These are phyloP conservation scores for Aspergillus eucalypticola DNA, from an alignment of 2,329 filamentous ascomycete genomes.

Conservation along the genomic window DNA sequence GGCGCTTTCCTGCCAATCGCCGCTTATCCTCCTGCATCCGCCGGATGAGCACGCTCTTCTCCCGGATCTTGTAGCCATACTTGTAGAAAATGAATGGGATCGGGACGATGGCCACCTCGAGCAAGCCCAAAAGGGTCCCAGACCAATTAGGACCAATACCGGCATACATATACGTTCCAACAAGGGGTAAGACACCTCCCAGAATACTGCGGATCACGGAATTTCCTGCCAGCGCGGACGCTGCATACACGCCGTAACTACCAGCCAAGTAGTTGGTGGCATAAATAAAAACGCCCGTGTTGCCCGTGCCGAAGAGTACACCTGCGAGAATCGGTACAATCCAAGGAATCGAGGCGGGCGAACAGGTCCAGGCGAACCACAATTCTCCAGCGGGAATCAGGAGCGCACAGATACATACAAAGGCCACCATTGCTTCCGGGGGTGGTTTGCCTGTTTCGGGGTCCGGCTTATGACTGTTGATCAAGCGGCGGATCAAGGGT, in stretches of 20 bases:
- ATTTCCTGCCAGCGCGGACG: constrained; percentile 77
- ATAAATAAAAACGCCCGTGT: constrained; percentile 79
- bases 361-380: constrained; percentile 84
- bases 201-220: constrained; percentile 70
- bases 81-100: constrained; percentile 78
- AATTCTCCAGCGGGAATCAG: constrained; percentile 77
- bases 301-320: constrained; percentile 76
- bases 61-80: constrained; percentile 58
- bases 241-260: constrained; percentile 78
- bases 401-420: constrained; percentile 76
- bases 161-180: constrained; percentile 70
- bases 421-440: constrained; percentile 77
- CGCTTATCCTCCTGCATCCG: constrained; percentile 58
- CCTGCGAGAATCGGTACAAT: constrained; percentile 76
- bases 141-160: constrained; percentile 74
- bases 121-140: constrained; percentile 70
- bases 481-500: constrained; percentile 72
- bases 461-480: constrained; percentile 74
- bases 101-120: constrained; percentile 73
- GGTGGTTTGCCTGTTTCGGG: constrained; percentile 70
- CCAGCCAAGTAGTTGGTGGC: constrained; percentile 76
- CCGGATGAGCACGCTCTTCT: constrained; percentile 56
- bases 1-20: constrained; percentile 46
- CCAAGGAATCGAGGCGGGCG: constrained; percentile 76
- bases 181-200: constrained; percentile 76